phyloP scores from a whole-genome alignment of 495 filamentous ascomycete genomes.

The Neurospora sp. region DNA sequence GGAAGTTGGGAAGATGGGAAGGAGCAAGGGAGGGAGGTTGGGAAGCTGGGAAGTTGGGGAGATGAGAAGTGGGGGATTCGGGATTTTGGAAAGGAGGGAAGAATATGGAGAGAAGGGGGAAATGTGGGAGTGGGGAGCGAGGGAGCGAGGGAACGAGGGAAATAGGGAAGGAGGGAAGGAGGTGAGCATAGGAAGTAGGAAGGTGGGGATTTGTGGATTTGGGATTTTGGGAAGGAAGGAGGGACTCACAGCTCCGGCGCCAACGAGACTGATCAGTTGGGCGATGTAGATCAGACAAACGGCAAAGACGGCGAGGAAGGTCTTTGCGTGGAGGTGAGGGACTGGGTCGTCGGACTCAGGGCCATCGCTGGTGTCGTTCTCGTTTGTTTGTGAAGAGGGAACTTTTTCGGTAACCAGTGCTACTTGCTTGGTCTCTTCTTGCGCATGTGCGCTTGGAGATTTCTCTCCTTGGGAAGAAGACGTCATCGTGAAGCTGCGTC shows the following conservation, averaged over 20 bases:
- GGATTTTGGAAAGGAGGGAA: neutral
- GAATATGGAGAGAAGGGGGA: too few species aligned
- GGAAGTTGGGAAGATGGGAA: neutral
- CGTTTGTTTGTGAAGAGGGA: neutral
- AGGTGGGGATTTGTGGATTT: too few species aligned
- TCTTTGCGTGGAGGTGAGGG: slow-evolving; percentile 22
- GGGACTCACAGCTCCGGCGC: slow-evolving; percentile 23
- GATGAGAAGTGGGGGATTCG: too few species aligned
- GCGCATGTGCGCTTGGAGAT: neutral
- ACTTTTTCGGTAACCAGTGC: neutral
- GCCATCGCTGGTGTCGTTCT: neutral
- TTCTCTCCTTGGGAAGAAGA: neutral
- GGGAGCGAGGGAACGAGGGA: too few species aligned
- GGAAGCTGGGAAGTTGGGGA: too few species aligned
- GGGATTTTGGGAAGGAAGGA: neutral
- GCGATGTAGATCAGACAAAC: slow-evolving; percentile 25
- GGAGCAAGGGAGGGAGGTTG: too few species aligned
- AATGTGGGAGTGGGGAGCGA: too few species aligned
- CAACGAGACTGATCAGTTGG: slow-evolving; percentile 20
- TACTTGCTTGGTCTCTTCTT: neutral
- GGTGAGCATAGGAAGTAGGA: too few species aligned
- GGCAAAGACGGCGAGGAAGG: slow-evolving; percentile 20
- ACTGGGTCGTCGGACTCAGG: slow-evolving; percentile 1
- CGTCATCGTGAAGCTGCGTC: neutral
- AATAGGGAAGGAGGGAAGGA: neutral